A percentile compares a stretch with the other conserved stretches of the same genome.
These are phyloP conservation scores for Boechera stricta DNA, from an alignment of 345 rosid species.

Conservation along the genomic window DNA sequence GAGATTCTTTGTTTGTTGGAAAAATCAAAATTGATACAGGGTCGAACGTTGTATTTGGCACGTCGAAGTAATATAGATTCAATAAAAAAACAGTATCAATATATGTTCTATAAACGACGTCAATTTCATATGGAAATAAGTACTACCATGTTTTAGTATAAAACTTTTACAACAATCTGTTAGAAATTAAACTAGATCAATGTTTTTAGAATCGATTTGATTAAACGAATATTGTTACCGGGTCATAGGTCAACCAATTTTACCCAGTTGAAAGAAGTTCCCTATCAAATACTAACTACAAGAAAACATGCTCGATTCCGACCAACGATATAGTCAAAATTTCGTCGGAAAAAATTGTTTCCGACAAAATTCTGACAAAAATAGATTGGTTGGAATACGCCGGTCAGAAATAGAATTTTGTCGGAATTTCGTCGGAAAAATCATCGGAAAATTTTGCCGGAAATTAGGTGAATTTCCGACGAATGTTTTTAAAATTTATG, in stretches of 20 bases:
- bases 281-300: not conserved
- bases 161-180: not conserved
- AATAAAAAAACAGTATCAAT: not conserved
- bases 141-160: not conserved
- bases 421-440: no score
- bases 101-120: not conserved
- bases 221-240: not conserved
- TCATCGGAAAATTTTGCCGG: no score
- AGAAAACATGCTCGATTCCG: no score
- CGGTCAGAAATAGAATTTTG: no score
- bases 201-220: not conserved
- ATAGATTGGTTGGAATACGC: no score
- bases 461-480: no score
- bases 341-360: no score
- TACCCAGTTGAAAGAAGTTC: not conserved
- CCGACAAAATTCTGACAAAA: no score
- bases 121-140: not conserved
- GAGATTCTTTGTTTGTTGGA: not conserved
- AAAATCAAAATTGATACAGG: not conserved
- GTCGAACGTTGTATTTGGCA: conserved; percentile 38
- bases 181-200: not conserved
- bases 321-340: no score
- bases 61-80: conserved; percentile 26
- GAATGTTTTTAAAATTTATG: no score
- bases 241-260: not conserved